Evolutionary conservation across 805 yeast species (phyloP), one percentile per base, ranked within the genome.

Genomic region (Pichia heedii): DNA sequence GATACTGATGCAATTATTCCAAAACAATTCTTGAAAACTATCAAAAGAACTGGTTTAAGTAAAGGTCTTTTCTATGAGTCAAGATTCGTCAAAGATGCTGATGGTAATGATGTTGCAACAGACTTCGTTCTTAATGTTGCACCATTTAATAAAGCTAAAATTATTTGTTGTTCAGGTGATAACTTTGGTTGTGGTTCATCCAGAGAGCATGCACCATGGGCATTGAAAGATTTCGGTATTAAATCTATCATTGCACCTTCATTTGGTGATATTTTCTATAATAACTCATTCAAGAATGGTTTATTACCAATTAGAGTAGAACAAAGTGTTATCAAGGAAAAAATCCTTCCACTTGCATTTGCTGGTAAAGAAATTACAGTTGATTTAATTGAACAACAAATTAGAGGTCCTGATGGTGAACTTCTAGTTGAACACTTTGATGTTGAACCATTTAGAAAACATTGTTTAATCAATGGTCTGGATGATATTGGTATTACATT

Each of bases 201-300:
- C 2, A 86, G 98, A 76, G 98, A 93, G 67, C 98, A 93, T 60
- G 98, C 98, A 29, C 97, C 98, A 46, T 93, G 98, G 98, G 97
- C 98, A 2, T 74, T 93, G 53, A 89, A 88, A 58, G 98, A 93
- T 68, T 93, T 93, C 58, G 98, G 98, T 66, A 88, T 93, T 65
- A 82, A 84, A 65, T 82, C 90, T 50, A 84, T 93, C 59, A 89
- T 93, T 64, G 97, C 97, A 6, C 98, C 97, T 45, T 88, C 97
- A 0, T 93, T 90, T 55, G 98, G 97, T 64, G 98, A 93, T 67
- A 93, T 93, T 56, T 93, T 93, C 74, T 89, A 86, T 78, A 93
- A 85, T 71, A 93, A 93, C 73, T 89, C 97, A 43, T 85, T 85
- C 73, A 93, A 93, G 72, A 93, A 93, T 67, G 96, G 96, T 37